phyloP scores from a whole-genome alignment of 257 asterid species.

The Nicotiana tomentosiformis region DNA sequence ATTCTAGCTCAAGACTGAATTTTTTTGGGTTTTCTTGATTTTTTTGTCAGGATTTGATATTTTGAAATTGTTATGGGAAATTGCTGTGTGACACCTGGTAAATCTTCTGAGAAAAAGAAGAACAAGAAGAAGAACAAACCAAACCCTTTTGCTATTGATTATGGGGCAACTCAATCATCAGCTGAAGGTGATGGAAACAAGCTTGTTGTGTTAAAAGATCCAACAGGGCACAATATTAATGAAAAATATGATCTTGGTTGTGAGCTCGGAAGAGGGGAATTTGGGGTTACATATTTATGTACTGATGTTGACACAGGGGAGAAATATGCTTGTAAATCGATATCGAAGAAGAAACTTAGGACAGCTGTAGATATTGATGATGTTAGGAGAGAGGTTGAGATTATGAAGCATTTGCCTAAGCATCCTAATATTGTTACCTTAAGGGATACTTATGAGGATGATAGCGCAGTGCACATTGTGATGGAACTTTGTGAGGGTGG shows the following conservation, averaged over 20 bases:
- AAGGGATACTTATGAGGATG: slow-evolving; percentile 62
- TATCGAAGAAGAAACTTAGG: slow-evolving; percentile 65
- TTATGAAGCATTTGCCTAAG: slow-evolving; percentile 67
- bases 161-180: slow-evolving; percentile 29
- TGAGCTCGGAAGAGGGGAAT: slow-evolving; percentile 74
- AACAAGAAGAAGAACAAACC: slow-evolving; percentile 40
- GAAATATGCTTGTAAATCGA: slow-evolving; percentile 64
- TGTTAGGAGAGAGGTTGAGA: slow-evolving; percentile 74
- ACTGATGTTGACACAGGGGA: slow-evolving; percentile 46
- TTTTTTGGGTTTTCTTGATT: not conserved
- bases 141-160: slow-evolving; percentile 42
- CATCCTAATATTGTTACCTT: slow-evolving; percentile 57
- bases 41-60: slow-evolving; percentile 10
- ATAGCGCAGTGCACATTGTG: slow-evolving; percentile 54
- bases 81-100: slow-evolving; percentile 48
- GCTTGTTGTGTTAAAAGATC: slow-evolving; percentile 54
- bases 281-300: slow-evolving; percentile 65
- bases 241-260: slow-evolving; percentile 53
- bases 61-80: slow-evolving; percentile 48
- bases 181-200: slow-evolving; percentile 27
- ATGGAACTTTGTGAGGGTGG: slow-evolving; percentile 83
- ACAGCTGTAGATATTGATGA: slow-evolving; percentile 65
- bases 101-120: slow-evolving; percentile 31
- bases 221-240: slow-evolving; percentile 42
- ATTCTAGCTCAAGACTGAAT: not conserved